These are phyloP conservation scores for Beta lomatogona DNA, from an alignment of 179 eudicot genomes.

Conservation along the genomic window DNA sequence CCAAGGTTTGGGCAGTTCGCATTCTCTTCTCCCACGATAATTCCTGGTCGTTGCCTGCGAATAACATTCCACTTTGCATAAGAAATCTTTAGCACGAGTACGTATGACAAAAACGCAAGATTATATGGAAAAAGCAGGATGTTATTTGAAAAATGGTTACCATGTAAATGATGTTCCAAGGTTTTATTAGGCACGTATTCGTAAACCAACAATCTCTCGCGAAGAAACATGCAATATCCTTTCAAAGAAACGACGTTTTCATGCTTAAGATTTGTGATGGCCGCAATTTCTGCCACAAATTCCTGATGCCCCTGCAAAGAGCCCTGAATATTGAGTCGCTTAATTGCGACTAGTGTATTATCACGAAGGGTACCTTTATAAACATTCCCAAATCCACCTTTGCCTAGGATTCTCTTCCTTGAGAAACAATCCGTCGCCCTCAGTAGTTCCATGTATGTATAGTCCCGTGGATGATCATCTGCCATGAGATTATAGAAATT, in stretches of 20 bases:
- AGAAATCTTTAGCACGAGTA: background rate
- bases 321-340: background rate
- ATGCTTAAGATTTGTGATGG: background rate
- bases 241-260: conserved; percentile 1
- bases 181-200: conserved; percentile 12
- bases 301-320: conserved; percentile 6
- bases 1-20: conserved; percentile 2
- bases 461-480: conserved; percentile 4
- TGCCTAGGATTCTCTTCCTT: background rate
- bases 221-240: background rate
- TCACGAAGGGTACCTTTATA: background rate
- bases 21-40: conserved; percentile 13
- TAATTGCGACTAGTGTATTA: background rate
- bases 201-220: conserved; percentile 13
- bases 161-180: conserved; percentile 15
- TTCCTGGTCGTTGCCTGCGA: background rate
- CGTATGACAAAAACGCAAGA: too few relatives aligned
- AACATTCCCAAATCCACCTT: conserved; percentile 1
- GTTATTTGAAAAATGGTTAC: background rate
- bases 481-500: background rate
- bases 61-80: background rate
- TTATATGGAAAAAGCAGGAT: background rate
- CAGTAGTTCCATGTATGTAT: background rate
- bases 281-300: background rate
- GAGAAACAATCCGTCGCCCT: conserved; percentile 5